phyloP scores from a whole-genome alignment of 306 rosid genomes.

The Pterocarpus macrocarpus region DNA sequence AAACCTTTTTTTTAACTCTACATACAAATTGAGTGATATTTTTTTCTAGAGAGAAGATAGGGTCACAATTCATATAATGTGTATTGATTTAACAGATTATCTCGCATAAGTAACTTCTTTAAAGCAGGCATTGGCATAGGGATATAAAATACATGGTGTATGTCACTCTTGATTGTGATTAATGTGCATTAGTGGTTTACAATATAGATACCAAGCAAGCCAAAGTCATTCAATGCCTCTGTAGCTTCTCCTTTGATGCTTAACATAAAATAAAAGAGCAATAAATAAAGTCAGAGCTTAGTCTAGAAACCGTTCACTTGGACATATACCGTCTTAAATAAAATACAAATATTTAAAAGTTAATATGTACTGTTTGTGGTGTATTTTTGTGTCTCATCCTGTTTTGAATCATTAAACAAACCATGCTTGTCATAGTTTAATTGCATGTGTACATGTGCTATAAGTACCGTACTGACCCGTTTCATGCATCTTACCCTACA shows the following conservation, averaged over 20 bases:
- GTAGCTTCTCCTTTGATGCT: neutral
- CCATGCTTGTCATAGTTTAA: constrained; percentile 30
- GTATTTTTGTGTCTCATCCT: constrained; percentile 32
- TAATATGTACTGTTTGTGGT: constrained; percentile 1
- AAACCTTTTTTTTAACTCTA: neutral
- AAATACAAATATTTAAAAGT: constrained; percentile 30
- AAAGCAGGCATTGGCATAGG: neutral
- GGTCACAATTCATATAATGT: neutral
- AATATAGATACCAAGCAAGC: neutral
- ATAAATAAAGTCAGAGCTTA: neutral
- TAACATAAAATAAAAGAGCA: constrained; percentile 13
- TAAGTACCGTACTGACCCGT: constrained; percentile 40
- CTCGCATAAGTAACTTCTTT: neutral
- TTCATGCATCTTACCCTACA: constrained; percentile 64
- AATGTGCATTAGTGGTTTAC: neutral
- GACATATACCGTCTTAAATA: constrained; percentile 40
- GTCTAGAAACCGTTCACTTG: constrained; percentile 53
- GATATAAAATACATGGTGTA: neutral
- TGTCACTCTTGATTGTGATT: constrained; percentile 4
- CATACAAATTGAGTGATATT: neutral
- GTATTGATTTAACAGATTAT: neutral
- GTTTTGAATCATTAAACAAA: constrained; percentile 40
- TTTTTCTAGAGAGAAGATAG: neutral
- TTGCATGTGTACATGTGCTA: constrained; percentile 58
- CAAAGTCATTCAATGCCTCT: neutral